A percentile compares a stretch with the other conserved stretches of the same genome.
These are phyloP conservation scores for Hirschfeldia incana DNA, from an alignment of 345 rosid species.

Conservation along the genomic window DNA sequence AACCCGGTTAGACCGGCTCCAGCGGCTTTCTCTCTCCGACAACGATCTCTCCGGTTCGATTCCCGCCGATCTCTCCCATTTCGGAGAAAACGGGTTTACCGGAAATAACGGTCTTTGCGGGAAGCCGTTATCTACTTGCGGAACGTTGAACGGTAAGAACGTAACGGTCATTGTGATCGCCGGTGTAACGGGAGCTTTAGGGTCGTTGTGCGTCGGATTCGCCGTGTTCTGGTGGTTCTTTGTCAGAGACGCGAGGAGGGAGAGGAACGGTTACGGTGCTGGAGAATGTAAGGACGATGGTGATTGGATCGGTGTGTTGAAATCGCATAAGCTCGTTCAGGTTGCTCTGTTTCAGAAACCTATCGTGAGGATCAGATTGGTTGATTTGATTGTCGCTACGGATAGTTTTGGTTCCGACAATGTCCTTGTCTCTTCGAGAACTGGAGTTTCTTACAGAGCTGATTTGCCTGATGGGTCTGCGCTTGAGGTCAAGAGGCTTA, in stretches of 20 bases:
- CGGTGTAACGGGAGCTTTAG: constrained; percentile 51
- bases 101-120: constrained; percentile 56
- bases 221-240: constrained; percentile 59
- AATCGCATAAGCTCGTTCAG: constrained; percentile 59
- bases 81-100: constrained; percentile 37
- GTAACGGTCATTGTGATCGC: constrained; percentile 47
- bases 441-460: constrained; percentile 56
- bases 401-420: constrained; percentile 42
- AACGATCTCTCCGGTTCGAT: constrained; percentile 56
- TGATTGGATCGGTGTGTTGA: constrained; percentile 52
- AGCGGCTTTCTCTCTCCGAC: constrained; percentile 43
- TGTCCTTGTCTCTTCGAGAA: constrained; percentile 46
- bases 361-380: constrained; percentile 52
- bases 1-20: constrained; percentile 49
- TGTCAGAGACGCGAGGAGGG: constrained; percentile 37
- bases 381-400: constrained; percentile 53
- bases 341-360: constrained; percentile 66
- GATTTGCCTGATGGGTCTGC: constrained; percentile 59
- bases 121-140: constrained; percentile 50
- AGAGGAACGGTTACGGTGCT: constrained; percentile 42
- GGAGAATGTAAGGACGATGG: constrained; percentile 46
- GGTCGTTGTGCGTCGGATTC: constrained; percentile 45
- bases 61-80: constrained; percentile 47
- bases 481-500: constrained; percentile 57
- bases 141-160: constrained; percentile 48